Base-by-base conservation (phyloP, 495 filamentous ascomycete genomes). In the Articulospora tetracladia region DNA sequence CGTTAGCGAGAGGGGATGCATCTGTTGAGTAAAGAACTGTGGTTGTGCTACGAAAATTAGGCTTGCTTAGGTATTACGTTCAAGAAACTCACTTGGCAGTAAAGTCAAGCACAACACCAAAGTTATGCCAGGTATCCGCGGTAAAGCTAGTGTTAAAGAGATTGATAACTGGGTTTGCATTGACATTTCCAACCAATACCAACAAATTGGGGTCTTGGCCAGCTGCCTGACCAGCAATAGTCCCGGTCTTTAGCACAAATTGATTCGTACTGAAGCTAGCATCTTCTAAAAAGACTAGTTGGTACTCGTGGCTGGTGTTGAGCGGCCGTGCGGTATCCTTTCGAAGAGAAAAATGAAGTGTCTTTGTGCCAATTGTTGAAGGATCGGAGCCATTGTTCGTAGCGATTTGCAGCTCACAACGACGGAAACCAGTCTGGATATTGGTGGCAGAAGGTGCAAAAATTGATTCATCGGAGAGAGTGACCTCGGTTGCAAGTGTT, bases 231-330 rank as follows among this genome's bases (percentile, higher is more conserved):
- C 65, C 62, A n/a, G 72, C 60, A 57, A 77, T 70, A 11, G 70
- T 74, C 28, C 78, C 78, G 3, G 76, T 77, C 71, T 78, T 80
- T 20, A 81, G 61, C 7, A 74, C 76, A 64, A 78, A 69, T 58
- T 79, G 72, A 55, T 80, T 79, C 8, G 74, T 75, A 65, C 68
- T 73, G 58, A 76, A 81, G 63, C 75, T 76, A 28, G 68, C 65
- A 57, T 67, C 72, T 59, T 80, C 78, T 3, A 81, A 69, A 55
- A 80, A 81, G 1, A 68, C 71, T 4, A 81, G 68, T 70, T 80
- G 74, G 63, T 80, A 80, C 62, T 80, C 73, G 60, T 81, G 78
- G 12, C 70, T 72, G 15, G 71, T 62, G 62, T 81, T 81, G 26
- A 81, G 63, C 8, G 75, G 72, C 0, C 72, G 72, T 32, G 64